phyloP scores from a whole-genome alignment of 1,284 basidiomycete species.

The Ganoderma lucidum region DNA sequence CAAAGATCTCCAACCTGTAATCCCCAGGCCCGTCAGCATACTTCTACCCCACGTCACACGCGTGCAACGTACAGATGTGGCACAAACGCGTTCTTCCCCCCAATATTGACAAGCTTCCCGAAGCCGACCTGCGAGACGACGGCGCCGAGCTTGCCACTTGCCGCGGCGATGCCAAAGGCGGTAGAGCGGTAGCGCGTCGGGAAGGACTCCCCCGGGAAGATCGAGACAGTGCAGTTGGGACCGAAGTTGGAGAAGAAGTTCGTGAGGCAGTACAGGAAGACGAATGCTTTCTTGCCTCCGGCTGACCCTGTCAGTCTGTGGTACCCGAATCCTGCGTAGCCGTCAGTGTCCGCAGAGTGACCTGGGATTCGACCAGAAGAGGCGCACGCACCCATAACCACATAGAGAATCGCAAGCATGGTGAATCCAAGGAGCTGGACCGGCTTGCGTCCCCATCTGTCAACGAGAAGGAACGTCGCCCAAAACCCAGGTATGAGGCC shows the following conservation, averaged over 20 bases:
- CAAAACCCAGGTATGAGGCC: conserved; percentile 83
- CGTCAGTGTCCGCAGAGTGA: background rate
- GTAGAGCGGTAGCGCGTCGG: conserved; percentile 88
- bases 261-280: conserved; percentile 80
- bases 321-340: conserved; percentile 70
- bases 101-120: conserved; percentile 72
- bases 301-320: conserved; percentile 67
- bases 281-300: conserved; percentile 68
- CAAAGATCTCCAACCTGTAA: conserved; percentile 70
- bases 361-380: background rate
- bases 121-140: conserved; percentile 87
- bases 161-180: conserved; percentile 87
- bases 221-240: conserved; percentile 84
- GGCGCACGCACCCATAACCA: conserved; percentile 58
- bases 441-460: conserved; percentile 76
- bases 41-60: background rate
- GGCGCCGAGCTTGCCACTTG: conserved; percentile 84
- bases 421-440: conserved; percentile 84
- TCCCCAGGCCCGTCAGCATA: conserved; percentile 18
- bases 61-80: conserved; percentile 63
- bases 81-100: conserved; percentile 66
- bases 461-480: conserved; percentile 72
- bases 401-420: conserved; percentile 72
- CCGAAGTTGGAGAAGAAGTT: conserved; percentile 84
- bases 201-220: conserved; percentile 88